phyloP scores from a whole-genome alignment of 148 eudicot genomes.

The Fallopia convolvulus region DNA sequence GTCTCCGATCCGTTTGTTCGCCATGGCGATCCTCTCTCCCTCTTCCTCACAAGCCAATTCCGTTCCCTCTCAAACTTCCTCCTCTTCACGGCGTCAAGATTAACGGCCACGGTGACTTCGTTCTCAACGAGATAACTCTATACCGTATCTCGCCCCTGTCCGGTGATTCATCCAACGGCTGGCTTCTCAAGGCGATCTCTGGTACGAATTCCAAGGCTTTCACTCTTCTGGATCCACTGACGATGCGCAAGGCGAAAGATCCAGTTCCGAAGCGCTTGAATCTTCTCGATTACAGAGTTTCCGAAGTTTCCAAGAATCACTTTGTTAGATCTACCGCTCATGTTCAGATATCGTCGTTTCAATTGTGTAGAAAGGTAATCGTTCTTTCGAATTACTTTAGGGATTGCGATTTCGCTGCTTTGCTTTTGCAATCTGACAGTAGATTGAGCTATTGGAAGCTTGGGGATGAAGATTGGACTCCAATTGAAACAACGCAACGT shows the following conservation, averaged over 20 bases:
- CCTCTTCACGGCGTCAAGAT: too few species aligned
- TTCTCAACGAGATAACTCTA: background rate
- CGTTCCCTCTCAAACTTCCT: background rate
- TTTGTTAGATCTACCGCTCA: too few species aligned
- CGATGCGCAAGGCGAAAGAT: background rate
- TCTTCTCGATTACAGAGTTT: background rate
- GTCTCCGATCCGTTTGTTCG: conserved; percentile 18
- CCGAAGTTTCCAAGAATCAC: background rate
- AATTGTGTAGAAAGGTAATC: background rate
- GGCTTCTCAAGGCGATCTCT: background rate
- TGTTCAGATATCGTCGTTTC: too few species aligned
- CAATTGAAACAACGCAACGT: background rate
- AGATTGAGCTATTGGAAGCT: too few species aligned
- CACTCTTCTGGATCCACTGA: background rate
- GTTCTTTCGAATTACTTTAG: background rate
- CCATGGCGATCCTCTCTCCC: conserved; percentile 15
- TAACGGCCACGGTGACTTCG: too few species aligned
- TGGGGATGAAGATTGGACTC: background rate
- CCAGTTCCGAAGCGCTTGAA: background rate
- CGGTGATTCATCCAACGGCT: too few species aligned
- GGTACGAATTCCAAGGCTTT: background rate
- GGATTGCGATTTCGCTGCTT: background rate
- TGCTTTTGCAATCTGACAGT: background rate
- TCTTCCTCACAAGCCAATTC: background rate
- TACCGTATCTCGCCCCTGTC: background rate